These are phyloP conservation scores for Rubus parviflorus DNA, from an alignment of 306 rosid genomes.

Conservation along the genomic window DNA sequence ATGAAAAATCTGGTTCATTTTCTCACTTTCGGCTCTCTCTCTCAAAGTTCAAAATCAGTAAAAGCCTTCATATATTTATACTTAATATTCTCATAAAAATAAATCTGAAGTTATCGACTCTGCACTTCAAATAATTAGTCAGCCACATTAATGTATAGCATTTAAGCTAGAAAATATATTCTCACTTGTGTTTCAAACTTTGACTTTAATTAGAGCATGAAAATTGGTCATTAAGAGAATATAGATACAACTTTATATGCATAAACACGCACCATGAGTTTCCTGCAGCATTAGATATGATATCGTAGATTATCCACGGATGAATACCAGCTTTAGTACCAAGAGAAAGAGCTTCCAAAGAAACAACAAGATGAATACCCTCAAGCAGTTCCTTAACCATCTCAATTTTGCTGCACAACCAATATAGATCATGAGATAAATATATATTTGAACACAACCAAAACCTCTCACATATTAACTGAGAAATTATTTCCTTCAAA, in stretches of 20 bases:
- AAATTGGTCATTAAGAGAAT: neutral
- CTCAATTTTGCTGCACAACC: constrained; percentile 59
- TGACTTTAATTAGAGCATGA: neutral
- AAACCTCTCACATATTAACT: neutral
- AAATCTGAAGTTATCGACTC: neutral
- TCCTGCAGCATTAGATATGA: constrained; percentile 96
- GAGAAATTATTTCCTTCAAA: neutral
- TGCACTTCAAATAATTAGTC: neutral
- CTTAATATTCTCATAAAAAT: constrained; percentile 2
- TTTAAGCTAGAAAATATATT: neutral
- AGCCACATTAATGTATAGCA: neutral
- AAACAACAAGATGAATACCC: constrained; percentile 79
- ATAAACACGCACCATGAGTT: constrained; percentile 71
- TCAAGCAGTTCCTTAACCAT: constrained; percentile 73
- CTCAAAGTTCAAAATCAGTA: too few species aligned
- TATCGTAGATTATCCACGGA: constrained; percentile 82
- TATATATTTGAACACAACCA: neutral
- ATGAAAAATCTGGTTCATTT: too few species aligned
- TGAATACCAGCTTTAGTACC: constrained; percentile 82
- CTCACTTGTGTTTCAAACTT: neutral
- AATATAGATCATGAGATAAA: constrained; percentile 6
- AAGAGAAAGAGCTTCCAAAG: constrained; percentile 89
- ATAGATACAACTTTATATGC: constrained; percentile 1
- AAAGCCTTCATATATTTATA: too few species aligned
- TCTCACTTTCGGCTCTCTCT: too few species aligned